phyloP scores from a whole-genome alignment of 768 basidiomycete species.

The Hirschioporus abietinus region DNA sequence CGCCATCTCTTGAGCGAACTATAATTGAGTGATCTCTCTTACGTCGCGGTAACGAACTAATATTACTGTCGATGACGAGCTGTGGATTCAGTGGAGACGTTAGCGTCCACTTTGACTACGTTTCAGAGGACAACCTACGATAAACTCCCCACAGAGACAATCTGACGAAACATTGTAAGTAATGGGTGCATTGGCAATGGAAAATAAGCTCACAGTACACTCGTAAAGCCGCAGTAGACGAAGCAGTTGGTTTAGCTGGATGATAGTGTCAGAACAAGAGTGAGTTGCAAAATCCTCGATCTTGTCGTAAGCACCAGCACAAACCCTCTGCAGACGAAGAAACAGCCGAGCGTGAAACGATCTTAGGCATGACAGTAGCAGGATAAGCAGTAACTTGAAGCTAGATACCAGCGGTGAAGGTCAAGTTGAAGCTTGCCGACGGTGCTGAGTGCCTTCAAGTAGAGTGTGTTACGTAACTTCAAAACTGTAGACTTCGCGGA shows the following conservation, averaged over 20 bases:
- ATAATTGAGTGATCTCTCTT: conserved; percentile 78
- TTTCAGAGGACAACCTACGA: conserved; percentile 43
- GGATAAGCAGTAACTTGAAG: no score
- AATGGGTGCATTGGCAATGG: conserved; percentile 11
- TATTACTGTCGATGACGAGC: conserved; percentile 79
- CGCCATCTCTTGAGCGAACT: conserved; percentile 66
- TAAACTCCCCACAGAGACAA: conserved; percentile 85
- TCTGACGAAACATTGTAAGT: conserved; percentile 36
- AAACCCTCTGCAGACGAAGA: conserved; percentile 84
- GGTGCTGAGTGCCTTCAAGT: no score
- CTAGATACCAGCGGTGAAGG: no score
- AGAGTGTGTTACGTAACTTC: no score
- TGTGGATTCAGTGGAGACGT: conserved; percentile 24
- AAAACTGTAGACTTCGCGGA: no score
- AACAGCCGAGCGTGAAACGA: conserved; percentile 82
- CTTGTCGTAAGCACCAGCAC: conserved; percentile 17
- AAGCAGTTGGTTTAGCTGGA: conserved; percentile 72
- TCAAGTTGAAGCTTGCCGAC: no score
- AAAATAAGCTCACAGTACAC: conserved; percentile 66
- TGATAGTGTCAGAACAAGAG: conserved; percentile 8
- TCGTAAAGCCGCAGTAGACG: conserved; percentile 69
- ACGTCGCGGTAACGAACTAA: conserved; percentile 62
- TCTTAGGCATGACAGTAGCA: conserved; percentile 69
- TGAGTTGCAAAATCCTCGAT: not conserved
- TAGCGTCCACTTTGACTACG: conserved; percentile 5